A percentile compares a stretch with the other conserved stretches of the same genome.
Evolutionary conservation across 768 basidiomycete species (phyloP).

Genomic region (Russula lepida): DNA sequence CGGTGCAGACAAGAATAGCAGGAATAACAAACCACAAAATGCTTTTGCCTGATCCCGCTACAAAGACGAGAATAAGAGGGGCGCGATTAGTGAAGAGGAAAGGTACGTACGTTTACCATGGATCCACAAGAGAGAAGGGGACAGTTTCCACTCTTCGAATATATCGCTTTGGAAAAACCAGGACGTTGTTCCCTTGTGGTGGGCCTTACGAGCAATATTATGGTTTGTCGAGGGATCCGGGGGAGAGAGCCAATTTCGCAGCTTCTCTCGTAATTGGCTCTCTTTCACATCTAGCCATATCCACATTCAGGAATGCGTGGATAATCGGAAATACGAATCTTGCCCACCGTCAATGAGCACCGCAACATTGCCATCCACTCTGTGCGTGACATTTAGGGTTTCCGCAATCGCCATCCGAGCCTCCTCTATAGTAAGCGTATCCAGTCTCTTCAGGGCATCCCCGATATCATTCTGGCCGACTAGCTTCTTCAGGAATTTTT

Average conservation of each 20-base stretch:
- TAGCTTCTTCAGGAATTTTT: not conserved
- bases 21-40: not conserved
- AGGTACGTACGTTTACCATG: not conserved
- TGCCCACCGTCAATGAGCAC: not conserved
- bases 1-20: not conserved
- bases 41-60: not conserved
- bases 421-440: not conserved
- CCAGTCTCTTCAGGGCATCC: not conserved
- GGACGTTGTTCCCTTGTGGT: not conserved
- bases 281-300: not conserved
- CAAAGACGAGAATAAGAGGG: no score
- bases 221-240: not conserved
- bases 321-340: not conserved
- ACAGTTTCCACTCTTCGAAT: not conserved
- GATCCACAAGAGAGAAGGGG: not conserved
- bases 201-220: not conserved
- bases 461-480: not conserved
- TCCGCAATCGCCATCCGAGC: not conserved
- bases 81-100: not conserved
- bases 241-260: not conserved
- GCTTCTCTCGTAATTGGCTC: not conserved
- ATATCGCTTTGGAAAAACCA: not conserved
- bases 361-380: not conserved
- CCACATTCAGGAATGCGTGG: not conserved
- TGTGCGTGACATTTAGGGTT: not conserved